phyloP scores from a whole-genome alignment of 192 early-diverging fungal species.

The Coemansia sp. region DNA sequence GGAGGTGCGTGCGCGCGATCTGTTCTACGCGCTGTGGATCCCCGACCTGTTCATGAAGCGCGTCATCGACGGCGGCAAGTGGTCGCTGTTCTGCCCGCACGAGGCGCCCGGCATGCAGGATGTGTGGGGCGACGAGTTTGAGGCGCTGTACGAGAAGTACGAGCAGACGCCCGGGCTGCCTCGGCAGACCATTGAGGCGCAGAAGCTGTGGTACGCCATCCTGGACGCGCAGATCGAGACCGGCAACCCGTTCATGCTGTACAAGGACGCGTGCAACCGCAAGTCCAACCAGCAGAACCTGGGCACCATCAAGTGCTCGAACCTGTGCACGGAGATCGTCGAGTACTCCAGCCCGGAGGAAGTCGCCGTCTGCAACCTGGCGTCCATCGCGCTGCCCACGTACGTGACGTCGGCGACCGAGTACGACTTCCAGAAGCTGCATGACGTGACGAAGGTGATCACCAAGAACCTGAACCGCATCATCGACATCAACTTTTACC shows the following conservation, averaged over 20 bases:
- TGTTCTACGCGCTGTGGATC: conserved; percentile 98
- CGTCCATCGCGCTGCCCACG: conserved; percentile 85
- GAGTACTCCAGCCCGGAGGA: conserved; percentile 95
- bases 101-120: conserved; percentile 90
- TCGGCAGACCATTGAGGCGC: conserved; percentile 90
- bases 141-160: conserved; percentile 78
- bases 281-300: conserved; percentile 99
- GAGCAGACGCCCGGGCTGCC: conserved; percentile 77
- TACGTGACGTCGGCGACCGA: conserved; percentile 70
- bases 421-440: conserved; percentile 86
- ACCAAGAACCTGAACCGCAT: conserved; percentile 94
- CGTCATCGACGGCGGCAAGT: conserved; percentile 90
- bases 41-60: conserved; percentile 97
- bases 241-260: conserved; percentile 96
- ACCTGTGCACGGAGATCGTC: conserved; percentile 98
- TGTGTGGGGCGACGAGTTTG: conserved; percentile 92
- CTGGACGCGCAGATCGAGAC: conserved; percentile 96
- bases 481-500: conserved; percentile 97
- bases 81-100: conserved; percentile 92
- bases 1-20: conserved; percentile 92
- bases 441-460: conserved; percentile 82
- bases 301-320: conserved; percentile 98
- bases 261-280: conserved; percentile 99
- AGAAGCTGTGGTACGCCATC: conserved; percentile 97
- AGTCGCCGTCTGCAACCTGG: conserved; percentile 96